A percentile compares a stretch with the other conserved stretches of the same genome.
phyloP scores from a whole-genome alignment of 1,139 yeast species.

The Ashbya aceris region DNA sequence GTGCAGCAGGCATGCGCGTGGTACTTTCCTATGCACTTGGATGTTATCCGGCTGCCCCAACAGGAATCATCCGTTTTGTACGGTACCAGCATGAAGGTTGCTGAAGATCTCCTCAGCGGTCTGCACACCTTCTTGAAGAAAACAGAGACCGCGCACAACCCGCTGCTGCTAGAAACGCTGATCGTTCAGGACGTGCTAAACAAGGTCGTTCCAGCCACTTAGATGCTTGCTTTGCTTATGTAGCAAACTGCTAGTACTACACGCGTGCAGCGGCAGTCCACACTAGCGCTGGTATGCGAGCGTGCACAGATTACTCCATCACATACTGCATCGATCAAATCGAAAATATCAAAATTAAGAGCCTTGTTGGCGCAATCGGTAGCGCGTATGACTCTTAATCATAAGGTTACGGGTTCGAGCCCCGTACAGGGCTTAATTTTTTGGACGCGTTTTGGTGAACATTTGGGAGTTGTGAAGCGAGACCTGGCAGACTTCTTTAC shows the following conservation, averaged over 20 bases:
- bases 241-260: not conserved
- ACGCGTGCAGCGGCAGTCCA: too few species aligned
- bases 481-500: too few species aligned
- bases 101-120: slow-evolving; percentile 21
- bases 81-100: slow-evolving; percentile 24
- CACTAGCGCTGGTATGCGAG: not conserved
- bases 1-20: slow-evolving; percentile 22
- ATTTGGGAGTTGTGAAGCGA: not conserved
- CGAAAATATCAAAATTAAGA: not conserved
- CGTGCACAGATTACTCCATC: not conserved
- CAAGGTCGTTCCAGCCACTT: slow-evolving; percentile 22
- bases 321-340: not conserved
- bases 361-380: slow-evolving; percentile 42
- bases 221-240: not conserved
- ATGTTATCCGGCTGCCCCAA: slow-evolving; percentile 15
- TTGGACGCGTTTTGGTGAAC: slow-evolving; percentile 3
- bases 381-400: slow-evolving; percentile 41
- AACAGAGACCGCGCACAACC: slow-evolving; percentile 17
- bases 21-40: slow-evolving; percentile 28
- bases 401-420: slow-evolving; percentile 39
- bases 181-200: slow-evolving; percentile 24
- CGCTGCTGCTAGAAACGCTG: slow-evolving; percentile 22
- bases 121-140: slow-evolving; percentile 16
- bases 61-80: slow-evolving; percentile 25
- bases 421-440: slow-evolving; percentile 35